phyloP scores from a whole-genome alignment of 1,284 basidiomycete genomes.

The Serendipita sp. region DNA sequence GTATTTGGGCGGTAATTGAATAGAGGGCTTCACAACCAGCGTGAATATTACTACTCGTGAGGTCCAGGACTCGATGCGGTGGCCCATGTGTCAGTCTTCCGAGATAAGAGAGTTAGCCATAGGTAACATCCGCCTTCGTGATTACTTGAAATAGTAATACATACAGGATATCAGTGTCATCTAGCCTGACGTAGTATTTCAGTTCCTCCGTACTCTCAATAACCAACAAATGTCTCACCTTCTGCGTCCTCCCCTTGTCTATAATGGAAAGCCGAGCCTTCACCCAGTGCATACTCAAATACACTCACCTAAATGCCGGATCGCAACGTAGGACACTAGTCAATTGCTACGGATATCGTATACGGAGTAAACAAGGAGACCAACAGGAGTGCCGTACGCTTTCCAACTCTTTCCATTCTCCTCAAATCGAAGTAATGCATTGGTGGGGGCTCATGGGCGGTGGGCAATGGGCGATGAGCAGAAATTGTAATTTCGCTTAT shows the following conservation, averaged over 20 bases:
- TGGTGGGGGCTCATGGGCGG: no score
- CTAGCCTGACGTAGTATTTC: slow-evolving; percentile 6
- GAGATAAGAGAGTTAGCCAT: not conserved
- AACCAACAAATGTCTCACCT: slow-evolving; percentile 31
- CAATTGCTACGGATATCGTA: no score
- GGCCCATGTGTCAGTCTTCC: not conserved
- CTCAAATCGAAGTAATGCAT: no score
- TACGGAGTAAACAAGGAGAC: no score
- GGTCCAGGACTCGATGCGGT: not conserved
- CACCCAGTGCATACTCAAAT: no score
- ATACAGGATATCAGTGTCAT: not conserved
- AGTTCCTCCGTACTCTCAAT: slow-evolving; percentile 39
- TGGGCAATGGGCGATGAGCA: no score
- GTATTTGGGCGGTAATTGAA: not conserved
- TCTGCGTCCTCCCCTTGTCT: slow-evolving; percentile 24
- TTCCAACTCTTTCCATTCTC: no score
- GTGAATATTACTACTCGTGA: not conserved
- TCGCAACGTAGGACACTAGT: no score
- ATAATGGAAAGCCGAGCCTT: no score
- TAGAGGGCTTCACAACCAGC: not conserved
- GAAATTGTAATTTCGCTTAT: no score
- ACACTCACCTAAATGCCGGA: no score
- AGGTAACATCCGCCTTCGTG: not conserved
- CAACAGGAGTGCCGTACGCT: no score
- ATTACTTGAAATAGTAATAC: not conserved